These are phyloP conservation scores for Salvia rosmarinus DNA, from an alignment of 257 asterid species.

Conservation along the genomic window DNA sequence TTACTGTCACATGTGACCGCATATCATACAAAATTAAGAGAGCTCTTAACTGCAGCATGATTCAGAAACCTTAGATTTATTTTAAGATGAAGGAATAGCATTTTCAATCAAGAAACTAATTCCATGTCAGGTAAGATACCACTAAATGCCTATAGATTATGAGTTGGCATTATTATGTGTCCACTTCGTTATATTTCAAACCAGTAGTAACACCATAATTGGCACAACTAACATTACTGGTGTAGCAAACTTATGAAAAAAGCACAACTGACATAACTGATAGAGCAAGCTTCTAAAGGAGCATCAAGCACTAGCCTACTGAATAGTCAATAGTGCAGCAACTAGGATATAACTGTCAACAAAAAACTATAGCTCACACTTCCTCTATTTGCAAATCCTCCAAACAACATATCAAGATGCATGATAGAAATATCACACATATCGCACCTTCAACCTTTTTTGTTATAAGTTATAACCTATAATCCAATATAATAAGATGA, in stretches of 20 bases:
- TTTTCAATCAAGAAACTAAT: slow-evolving; percentile 2
- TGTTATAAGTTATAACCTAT: slow-evolving; percentile 7
- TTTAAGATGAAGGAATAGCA: neutral
- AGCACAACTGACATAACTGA: slow-evolving; percentile 4
- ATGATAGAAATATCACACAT: slow-evolving; percentile 15
- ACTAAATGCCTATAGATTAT: slow-evolving; percentile 15
- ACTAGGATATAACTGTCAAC: slow-evolving; percentile 25
- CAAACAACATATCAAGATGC: slow-evolving; percentile 20
- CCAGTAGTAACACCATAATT: neutral
- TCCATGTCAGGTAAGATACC: slow-evolving; percentile 8
- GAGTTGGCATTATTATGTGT: slow-evolving; percentile 1
- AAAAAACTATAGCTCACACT: slow-evolving; percentile 19
- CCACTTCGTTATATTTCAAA: slow-evolving; percentile 13
- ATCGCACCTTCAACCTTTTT: slow-evolving; percentile 22
- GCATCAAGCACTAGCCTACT: slow-evolving; percentile 15
- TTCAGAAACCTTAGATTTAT: slow-evolving; percentile 15
- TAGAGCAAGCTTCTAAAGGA: slow-evolving; percentile 20
- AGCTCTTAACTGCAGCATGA: slow-evolving; percentile 13
- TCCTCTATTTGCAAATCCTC: slow-evolving; percentile 12
- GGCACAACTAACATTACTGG: slow-evolving; percentile 19
- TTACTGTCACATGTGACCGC: neutral
- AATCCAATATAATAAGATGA: slow-evolving; percentile 20
- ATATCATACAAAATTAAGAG: slow-evolving; percentile 23
- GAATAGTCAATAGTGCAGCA: neutral
- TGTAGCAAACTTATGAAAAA: slow-evolving; percentile 22